Percentiles rank a stretch among this genome's conserved stretches.
Evolutionary conservation across 306 rosid species (phyloP).

Genomic region (Vachellia pachyceras): DNA sequence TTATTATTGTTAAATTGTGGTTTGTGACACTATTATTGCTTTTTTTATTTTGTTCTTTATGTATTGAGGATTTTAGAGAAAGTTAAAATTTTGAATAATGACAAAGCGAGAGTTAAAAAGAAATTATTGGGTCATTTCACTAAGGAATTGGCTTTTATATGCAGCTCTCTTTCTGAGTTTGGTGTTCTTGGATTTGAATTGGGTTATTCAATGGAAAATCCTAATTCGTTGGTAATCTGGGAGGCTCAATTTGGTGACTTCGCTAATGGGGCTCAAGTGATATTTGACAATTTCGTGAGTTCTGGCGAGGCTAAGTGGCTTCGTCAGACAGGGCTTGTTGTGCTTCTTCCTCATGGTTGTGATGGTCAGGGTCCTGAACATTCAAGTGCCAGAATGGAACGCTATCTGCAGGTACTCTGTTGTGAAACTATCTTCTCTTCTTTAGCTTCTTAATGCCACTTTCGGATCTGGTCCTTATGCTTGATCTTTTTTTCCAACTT

Average conservation of each 20-base stretch:
- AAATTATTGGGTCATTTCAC: background rate
- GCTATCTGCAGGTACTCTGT: slow-evolving; percentile 85
- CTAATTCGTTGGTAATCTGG: slow-evolving; percentile 93
- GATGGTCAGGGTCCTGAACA: slow-evolving; percentile 99
- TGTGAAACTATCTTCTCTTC: slow-evolving; percentile 25
- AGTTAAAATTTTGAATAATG: slow-evolving; percentile 10
- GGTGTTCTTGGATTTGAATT: slow-evolving; percentile 97
- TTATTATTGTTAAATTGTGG: background rate
- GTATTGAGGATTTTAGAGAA: background rate
- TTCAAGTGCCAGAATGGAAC: slow-evolving; percentile 89
- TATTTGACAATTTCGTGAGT: slow-evolving; percentile 91
- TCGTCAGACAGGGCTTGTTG: slow-evolving; percentile 92
- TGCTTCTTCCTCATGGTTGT: slow-evolving; percentile 96
- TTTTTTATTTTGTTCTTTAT: slow-evolving; percentile 5
- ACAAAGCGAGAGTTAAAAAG: background rate
- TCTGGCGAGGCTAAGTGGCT: slow-evolving; percentile 98
- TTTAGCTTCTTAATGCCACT: slow-evolving; percentile 33
- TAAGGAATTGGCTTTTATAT: slow-evolving; percentile 8
- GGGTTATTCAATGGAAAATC: slow-evolving; percentile 98
- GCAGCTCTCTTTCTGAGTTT: slow-evolving; percentile 94
- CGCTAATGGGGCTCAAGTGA: slow-evolving; percentile 96
- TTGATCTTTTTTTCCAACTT: slow-evolving; percentile 21
- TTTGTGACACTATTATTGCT: background rate
- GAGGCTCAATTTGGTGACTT: slow-evolving; percentile 99
- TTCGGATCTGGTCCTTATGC: slow-evolving; percentile 3